Conservation (phyloP, 2,329 filamentous ascomycete genomes). For the Zasmidium angulare region DNA sequence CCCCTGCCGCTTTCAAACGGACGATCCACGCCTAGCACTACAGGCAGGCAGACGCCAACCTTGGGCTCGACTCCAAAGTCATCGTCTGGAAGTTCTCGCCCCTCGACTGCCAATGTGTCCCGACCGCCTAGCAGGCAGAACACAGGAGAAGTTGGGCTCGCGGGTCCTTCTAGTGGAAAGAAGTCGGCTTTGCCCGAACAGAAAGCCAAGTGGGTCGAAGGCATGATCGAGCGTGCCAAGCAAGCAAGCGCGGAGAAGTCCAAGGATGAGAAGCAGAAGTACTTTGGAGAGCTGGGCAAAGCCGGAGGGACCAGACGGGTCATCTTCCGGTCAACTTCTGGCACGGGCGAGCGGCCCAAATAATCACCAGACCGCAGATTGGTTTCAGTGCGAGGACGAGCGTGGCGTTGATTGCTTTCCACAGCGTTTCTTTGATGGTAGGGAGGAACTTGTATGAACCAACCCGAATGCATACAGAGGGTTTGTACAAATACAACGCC, state of each 20-base stretch:
- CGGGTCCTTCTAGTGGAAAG: conserved; percentile 20
- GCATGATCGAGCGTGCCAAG: conserved; percentile 76
- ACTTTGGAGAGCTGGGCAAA: conserved; percentile 70
- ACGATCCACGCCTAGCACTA: conserved; percentile 7
- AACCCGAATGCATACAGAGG: conserved; percentile 14
- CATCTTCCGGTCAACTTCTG: conserved; percentile 49
- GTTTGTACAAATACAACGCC: neutral
- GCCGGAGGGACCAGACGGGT: conserved; percentile 72
- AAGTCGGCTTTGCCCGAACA: conserved; percentile 54
- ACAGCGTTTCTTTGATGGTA: conserved; percentile 7
- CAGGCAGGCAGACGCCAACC: conserved; percentile 3
- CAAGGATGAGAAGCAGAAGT: conserved; percentile 33
- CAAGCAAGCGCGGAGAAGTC: conserved; percentile 57
- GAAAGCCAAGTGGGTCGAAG: conserved; percentile 77
- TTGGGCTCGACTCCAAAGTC: conserved; percentile 16
- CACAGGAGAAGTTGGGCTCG: conserved; percentile 17
- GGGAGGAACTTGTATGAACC: neutral
- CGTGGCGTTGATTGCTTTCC: neutral
- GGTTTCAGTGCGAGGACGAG: neutral
- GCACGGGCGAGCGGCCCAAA: neutral
- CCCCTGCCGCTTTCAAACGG: conserved; percentile 7
- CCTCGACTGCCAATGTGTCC: conserved; percentile 25
- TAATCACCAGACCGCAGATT: too few relatives aligned
- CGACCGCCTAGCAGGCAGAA: conserved; percentile 24
- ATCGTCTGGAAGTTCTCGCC: conserved; percentile 22